Evolutionary conservation across 2,329 filamentous ascomycete genomes (phyloP).

Genomic region (Westerdykella ornata): DNA sequence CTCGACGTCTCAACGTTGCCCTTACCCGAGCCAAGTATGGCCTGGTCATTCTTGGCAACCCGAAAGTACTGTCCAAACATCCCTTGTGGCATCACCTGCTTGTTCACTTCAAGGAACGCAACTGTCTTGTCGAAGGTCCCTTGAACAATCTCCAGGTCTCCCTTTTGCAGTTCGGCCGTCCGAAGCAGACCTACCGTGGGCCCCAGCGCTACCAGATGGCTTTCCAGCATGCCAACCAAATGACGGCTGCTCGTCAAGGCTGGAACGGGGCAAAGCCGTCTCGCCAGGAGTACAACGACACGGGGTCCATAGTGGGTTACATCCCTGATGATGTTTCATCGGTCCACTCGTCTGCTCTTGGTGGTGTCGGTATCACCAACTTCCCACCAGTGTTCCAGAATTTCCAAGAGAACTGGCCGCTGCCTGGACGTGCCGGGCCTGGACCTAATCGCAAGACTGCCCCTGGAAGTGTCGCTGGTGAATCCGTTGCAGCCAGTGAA

Average conservation of each 20-base stretch:
- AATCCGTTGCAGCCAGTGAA: slow-evolving; percentile 88
- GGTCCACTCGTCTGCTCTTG: slow-evolving; percentile 84
- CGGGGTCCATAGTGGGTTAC: slow-evolving; percentile 85
- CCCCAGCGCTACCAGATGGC: slow-evolving; percentile 82
- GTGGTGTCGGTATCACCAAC: slow-evolving; percentile 74
- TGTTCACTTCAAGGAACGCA: slow-evolving; percentile 92
- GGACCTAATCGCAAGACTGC: slow-evolving; percentile 53
- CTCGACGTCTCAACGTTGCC: slow-evolving; percentile 92
- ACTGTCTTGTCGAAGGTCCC: slow-evolving; percentile 92
- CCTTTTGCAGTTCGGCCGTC: slow-evolving; percentile 86
- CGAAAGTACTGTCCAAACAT: slow-evolving; percentile 95
- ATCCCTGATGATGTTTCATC: slow-evolving; percentile 97
- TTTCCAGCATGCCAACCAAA: slow-evolving; percentile 59
- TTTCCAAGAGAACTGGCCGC: slow-evolving; percentile 86
- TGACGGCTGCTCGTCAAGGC: slow-evolving; percentile 45
- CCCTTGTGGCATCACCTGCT: slow-evolving; percentile 95
- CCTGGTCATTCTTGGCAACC: slow-evolving; percentile 92
- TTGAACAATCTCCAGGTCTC: slow-evolving; percentile 94
- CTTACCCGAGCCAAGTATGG: slow-evolving; percentile 96
- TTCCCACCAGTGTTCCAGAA: slow-evolving; percentile 95
- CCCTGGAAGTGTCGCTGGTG: slow-evolving; percentile 71
- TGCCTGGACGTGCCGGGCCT: slow-evolving; percentile 62
- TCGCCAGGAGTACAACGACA: slow-evolving; percentile 57
- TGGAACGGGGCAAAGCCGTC: slow-evolving; percentile 45
- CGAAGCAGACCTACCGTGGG: slow-evolving; percentile 83